A percentile compares a stretch with the other conserved stretches of the same genome.
These are phyloP conservation scores for Teunomyces pallodes DNA, from an alignment of 805 yeast genomes.

Conservation along the genomic window DNA sequence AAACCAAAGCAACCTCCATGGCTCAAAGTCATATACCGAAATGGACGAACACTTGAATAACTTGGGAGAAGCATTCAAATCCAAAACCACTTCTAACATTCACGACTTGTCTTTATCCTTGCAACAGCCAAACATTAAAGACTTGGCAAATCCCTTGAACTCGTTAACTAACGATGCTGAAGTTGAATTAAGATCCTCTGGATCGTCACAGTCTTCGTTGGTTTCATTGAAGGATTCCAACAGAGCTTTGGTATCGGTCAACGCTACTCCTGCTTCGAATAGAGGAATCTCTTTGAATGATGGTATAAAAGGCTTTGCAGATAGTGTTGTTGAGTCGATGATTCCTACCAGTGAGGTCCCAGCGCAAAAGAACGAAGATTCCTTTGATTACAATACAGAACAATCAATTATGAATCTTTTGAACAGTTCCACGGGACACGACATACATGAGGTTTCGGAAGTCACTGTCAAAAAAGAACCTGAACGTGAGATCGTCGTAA, in stretches of 20 bases:
- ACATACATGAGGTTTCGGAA: conserved; percentile 5
- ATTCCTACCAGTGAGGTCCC: conserved; percentile 19
- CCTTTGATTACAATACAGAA: conserved; percentile 38
- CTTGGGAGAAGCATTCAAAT: conserved; percentile 23
- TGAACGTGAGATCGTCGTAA: background rate
- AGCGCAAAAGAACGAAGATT: conserved; percentile 16
- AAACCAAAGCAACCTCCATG: conserved; percentile 7
- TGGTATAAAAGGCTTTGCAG: conserved; percentile 43
- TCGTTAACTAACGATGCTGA: conserved; percentile 26
- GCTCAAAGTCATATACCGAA: conserved; percentile 19
- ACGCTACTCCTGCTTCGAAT: conserved; percentile 11
- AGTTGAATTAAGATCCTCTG: conserved; percentile 26
- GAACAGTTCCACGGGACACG: conserved; percentile 15
- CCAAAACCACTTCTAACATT: conserved; percentile 32
- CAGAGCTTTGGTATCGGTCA: conserved; percentile 21
- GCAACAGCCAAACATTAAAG: conserved; percentile 13
- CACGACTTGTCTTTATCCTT: conserved; percentile 33
- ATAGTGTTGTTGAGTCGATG: conserved; percentile 33
- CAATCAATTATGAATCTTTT: conserved; percentile 40
- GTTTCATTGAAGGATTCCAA: conserved; percentile 32
- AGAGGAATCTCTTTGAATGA: conserved; percentile 32
- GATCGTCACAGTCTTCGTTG: conserved; percentile 42
- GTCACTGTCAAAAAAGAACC: conserved; percentile 5
- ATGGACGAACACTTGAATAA: conserved; percentile 36
- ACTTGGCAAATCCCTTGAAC: conserved; percentile 31